These are phyloP conservation scores for Annulohypoxylon maeteangense DNA, from an alignment of 495 filamentous ascomycete species.

Conservation along the genomic window DNA sequence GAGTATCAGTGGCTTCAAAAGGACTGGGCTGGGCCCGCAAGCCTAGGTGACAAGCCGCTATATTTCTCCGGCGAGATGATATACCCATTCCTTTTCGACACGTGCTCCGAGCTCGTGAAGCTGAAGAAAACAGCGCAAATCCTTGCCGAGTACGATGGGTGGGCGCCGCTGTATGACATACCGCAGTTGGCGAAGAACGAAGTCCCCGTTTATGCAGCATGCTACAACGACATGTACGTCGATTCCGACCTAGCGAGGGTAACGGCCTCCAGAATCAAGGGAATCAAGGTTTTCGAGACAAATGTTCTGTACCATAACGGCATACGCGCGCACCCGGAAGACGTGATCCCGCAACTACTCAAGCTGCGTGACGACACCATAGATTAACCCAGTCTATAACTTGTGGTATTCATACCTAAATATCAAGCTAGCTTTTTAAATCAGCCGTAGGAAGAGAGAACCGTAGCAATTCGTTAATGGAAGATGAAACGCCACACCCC, in stretches of 20 bases:
- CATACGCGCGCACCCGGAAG: slow-evolving; percentile 74
- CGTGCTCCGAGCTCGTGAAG: slow-evolving; percentile 74
- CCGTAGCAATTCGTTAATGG: slow-evolving; percentile 5
- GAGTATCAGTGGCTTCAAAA: slow-evolving; percentile 58
- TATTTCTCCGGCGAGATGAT: slow-evolving; percentile 95
- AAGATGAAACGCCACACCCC: not conserved
- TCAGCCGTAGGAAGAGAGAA: not conserved
- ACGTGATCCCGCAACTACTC: slow-evolving; percentile 77
- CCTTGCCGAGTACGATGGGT: slow-evolving; percentile 72
- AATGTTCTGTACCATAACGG: slow-evolving; percentile 90
- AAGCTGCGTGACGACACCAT: slow-evolving; percentile 75
- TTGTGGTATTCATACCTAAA: not conserved
- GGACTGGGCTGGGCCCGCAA: slow-evolving; percentile 44
- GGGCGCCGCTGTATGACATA: slow-evolving; percentile 82
- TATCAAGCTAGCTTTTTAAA: slow-evolving; percentile 5
- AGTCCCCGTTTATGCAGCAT: slow-evolving; percentile 88
- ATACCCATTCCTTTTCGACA: slow-evolving; percentile 82
- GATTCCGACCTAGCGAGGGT: slow-evolving; percentile 76
- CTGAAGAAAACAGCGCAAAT: slow-evolving; percentile 73
- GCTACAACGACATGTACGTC: slow-evolving; percentile 98
- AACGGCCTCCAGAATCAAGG: slow-evolving; percentile 79
- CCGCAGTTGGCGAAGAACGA: slow-evolving; percentile 77
- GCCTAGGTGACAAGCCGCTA: slow-evolving; percentile 63
- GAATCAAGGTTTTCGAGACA: slow-evolving; percentile 82
- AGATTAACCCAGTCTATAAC: slow-evolving; percentile 61